These are phyloP conservation scores for Starmerella davenportii DNA, from an alignment of 805 yeast species.

Conservation along the genomic window DNA sequence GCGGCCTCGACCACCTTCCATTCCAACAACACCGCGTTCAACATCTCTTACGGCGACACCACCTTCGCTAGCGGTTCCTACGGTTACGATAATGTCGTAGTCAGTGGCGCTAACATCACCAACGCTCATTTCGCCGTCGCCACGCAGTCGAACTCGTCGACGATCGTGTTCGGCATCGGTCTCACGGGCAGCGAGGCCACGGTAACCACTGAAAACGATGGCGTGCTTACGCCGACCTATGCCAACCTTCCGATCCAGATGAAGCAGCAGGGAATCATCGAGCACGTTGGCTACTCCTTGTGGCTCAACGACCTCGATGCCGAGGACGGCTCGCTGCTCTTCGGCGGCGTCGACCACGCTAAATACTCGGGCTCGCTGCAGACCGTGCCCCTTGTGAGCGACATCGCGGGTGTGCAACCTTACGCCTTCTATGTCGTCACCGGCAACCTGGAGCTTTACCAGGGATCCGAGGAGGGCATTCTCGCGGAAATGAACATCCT, in stretches of 20 bases:
- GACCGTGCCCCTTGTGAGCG: conserved; percentile 21
- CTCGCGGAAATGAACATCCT: conserved; percentile 11
- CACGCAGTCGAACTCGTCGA: conserved; percentile 40
- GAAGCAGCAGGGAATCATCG: conserved; percentile 28
- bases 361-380: conserved; percentile 26
- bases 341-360: conserved; percentile 31
- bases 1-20: conserved; percentile 16
- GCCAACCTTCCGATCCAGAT: conserved; percentile 22
- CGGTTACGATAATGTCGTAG: conserved; percentile 41
- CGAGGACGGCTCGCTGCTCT: conserved; percentile 24
- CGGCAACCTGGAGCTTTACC: conserved; percentile 10
- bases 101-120: conserved; percentile 36
- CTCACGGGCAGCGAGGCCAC: conserved; percentile 21
- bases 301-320: conserved; percentile 27
- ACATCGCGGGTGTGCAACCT: conserved; percentile 9
- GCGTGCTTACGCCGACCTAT: conserved; percentile 16
- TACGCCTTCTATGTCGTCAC: conserved; percentile 8
- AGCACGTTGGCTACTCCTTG: conserved; percentile 30
- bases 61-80: conserved; percentile 38
- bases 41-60: conserved; percentile 26
- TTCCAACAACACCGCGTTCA: conserved; percentile 12
- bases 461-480: conserved; percentile 4
- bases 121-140: conserved; percentile 59
- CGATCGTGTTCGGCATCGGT: conserved; percentile 33
- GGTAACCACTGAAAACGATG: conserved; percentile 16